Base-by-base conservation (phyloP, 495 filamentous ascomycete species). In the Podospora didyma region DNA sequence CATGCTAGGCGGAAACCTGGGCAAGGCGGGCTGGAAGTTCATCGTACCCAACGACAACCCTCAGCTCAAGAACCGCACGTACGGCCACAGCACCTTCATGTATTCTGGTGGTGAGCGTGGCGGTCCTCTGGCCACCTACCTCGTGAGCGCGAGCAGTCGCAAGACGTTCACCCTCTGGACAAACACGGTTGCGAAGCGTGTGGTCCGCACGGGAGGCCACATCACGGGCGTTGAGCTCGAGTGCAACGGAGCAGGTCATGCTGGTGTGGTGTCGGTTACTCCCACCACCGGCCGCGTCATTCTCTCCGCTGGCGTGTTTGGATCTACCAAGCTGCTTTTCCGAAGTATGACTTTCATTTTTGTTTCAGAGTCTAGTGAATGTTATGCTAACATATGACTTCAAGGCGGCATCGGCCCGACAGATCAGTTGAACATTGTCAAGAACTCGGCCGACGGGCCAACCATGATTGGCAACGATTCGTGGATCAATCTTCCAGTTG, bases 401-500 rank as follows among this genome's bases (percentile, higher is more conserved):
- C 11, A 42, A 60, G 60, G 64, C 59, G 82, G 83, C n/a, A 88
- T 89, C 64, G 84, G 84, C 9, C 82, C 80, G 35, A 64, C 69
- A 3, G 79, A 82, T 54, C 78, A 82, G 68, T 78, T 86, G 21
- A 72, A 79, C 53, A 64, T 80, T 12, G 79, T 84, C 24, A 75
- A 79, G 53, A 71, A 75, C 50, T 77, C 77, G n/a, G 72, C 75
- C 1, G 74, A 80, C 48, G 80, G 83, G 12, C 64, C 77, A 5
- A 72, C 66, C 10, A 75, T 83, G 75, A 74, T 81, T 51, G 69
- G 57, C 10, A 62, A 58, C 16, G 66, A 70, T 1, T 58, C 82
- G 17, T 89, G 86, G 86, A 86, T 90, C 63, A 76, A 83, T 52
- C 73, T 88, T 12, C 87, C 88, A 12, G 87, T 90, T 12, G 87